Base-by-base conservation (phyloP, 257 asterid species). In the Nicotiana sylvestris region DNA sequence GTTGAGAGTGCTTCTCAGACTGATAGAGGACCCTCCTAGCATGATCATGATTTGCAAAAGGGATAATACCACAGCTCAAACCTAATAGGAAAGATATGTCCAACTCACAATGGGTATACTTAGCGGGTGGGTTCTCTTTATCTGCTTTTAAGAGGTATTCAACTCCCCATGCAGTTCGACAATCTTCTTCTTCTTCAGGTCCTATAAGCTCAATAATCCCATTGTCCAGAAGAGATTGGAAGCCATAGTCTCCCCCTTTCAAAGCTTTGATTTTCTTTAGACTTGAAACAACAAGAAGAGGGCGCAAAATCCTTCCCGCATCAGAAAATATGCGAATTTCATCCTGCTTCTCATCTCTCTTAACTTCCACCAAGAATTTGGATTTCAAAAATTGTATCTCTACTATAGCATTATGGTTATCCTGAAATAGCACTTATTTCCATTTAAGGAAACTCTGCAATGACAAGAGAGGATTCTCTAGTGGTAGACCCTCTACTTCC, bases 101-200 rank as follows among this genome's bases (percentile, higher is more conserved):
- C 37, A 94, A 90, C 85, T 96, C 99, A 78, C 98, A 93, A 72
- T 96, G 97, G 1, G 97, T 92, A 81, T 93, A 93, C 78, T 85
- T 92, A 53, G 85, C 84, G 9, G 95, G 95, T 15, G 94, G 97
- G n/a, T 90, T 86, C 82, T 90, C 93, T 70, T 89, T 72, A 61
- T 86, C 86, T 12, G 90, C 92, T 27, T 85, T 85, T 74, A 93
- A 89, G 37, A 96, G 93, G 88, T 86, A 87, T 35, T 81, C 85
- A 66, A 87, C 79, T 81, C 93, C 97, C 99, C 99, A 96, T 39
- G 99, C 99, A 58, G 94, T 91, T 77, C 82, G 88, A 65, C 93
- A 90, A 81, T 96, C 98, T 84, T 96, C 98, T 84, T 94, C 99
- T 90, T 96, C 98, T 90, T 96, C 99, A 2, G 99, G 87, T 46